Evolutionary conservation across 139 green algal species (phyloP), one percentile per base, ranked within the genome.

Genomic region (Tetraselmis chui): DNA sequence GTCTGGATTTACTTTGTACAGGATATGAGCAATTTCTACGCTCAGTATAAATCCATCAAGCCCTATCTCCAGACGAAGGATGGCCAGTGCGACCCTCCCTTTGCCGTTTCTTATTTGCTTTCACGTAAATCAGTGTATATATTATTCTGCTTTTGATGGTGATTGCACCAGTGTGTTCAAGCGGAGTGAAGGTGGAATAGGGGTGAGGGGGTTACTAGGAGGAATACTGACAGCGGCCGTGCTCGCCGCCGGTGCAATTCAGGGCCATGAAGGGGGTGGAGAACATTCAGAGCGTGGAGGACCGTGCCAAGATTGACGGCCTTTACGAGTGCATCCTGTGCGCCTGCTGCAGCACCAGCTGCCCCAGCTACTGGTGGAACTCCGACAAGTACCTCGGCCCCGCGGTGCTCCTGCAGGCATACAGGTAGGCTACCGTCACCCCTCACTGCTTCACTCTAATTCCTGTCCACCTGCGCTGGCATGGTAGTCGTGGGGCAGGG

Each of bases 301-400:
- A 94, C 59, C 89, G 97, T 0, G 88, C 84, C 59, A 98, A 98
- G 91, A 89, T 99, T 81, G 96, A 99, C 82, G 97, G 96, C 30
- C 89, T 99, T 85, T 99, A 99, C 84, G 97, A 99, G 93, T 99
- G 97, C 92, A 99, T 99, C 85, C 91, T 99, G 58, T 99, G 97
- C 86, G 97, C 97, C 23, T 99, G 97, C 94, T 99, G 96, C 94
- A 94, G 85, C 86, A 98, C 96, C 76, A 90, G 84, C n/a, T 98
- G 96, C 90, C 96, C 96, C 30, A 94, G 87, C 31, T 98, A 99
- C 89, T 99, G 97, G 97, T 99, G 97, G 97, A 97, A 97, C 83
- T 89, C 87, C 26, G 97, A 99, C 89, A 98, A 99, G 92, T 99
- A 99, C 92, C 91, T 99, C 23, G 97, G 97, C 0, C 97, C 97